Percentiles rank a stretch among this genome's conserved stretches.
Conservation (phyloP, 2,329 filamentous ascomycete genomes). For the Pleurostoma richardsiae region DNA sequence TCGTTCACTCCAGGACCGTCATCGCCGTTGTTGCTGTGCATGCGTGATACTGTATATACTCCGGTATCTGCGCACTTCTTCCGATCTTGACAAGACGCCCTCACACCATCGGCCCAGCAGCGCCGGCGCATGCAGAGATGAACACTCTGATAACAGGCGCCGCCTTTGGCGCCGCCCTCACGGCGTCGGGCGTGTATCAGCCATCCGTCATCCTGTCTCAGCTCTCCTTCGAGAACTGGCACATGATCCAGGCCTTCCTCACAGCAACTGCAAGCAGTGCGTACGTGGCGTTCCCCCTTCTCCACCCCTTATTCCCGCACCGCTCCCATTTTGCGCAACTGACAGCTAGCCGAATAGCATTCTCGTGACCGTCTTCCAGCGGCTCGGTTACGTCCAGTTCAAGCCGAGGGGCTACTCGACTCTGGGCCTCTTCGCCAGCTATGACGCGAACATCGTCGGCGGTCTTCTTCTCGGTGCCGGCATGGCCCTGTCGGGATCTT, state of each 20-base stretch:
- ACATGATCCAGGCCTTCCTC: constrained; percentile 62
- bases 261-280: constrained; percentile 57
- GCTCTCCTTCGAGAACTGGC: constrained; percentile 55
- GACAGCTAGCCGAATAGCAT: constrained; percentile 24
- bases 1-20: too few species aligned
- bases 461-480: constrained; percentile 58
- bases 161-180: constrained; percentile 57
- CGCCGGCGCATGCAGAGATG: constrained; percentile 1
- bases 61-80: too few species aligned
- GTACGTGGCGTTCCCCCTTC: constrained; percentile 32
- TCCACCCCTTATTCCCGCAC: constrained; percentile 5
- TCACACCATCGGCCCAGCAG: too few species aligned
- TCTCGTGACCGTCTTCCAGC: constrained; percentile 39
- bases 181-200: constrained; percentile 54
- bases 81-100: too few species aligned
- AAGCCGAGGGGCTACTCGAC: constrained; percentile 45
- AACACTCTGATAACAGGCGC: constrained; percentile 43
- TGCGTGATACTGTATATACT: too few species aligned
- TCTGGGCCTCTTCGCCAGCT: constrained; percentile 45
- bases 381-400: constrained; percentile 33
- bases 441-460: constrained; percentile 62
- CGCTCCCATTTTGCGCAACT: too few species aligned
- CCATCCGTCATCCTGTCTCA: constrained; percentile 57
- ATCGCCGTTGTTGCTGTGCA: too few species aligned
- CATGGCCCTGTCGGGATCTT: constrained; percentile 61